phyloP scores from a whole-genome alignment of 2,329 filamentous ascomycete genomes.

The Fusarium continuum region DNA sequence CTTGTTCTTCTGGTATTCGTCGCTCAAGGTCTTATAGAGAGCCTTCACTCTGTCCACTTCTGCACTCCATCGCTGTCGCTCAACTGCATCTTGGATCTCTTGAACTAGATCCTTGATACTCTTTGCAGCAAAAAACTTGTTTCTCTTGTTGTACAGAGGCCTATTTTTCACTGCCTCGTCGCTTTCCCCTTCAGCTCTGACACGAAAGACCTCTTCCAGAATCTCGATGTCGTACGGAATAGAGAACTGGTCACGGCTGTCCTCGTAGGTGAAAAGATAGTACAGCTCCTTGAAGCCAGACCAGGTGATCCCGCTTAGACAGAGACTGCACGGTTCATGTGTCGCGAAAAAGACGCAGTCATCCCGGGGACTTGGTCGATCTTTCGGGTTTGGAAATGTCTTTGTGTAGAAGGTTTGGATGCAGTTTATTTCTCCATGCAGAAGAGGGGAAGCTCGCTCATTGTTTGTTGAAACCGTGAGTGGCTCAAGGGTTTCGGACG shows the following conservation, averaged over 20 bases:
- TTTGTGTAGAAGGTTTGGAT: constrained; percentile 65
- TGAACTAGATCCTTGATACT: constrained; percentile 54
- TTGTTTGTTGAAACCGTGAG: constrained; percentile 65
- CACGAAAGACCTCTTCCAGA: constrained; percentile 63
- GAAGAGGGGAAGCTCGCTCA: constrained; percentile 62
- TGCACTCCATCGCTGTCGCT: constrained; percentile 45
- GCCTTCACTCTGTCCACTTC: constrained; percentile 60
- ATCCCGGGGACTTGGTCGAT: constrained; percentile 51
- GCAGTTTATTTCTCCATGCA: constrained; percentile 69
- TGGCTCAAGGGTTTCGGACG: constrained; percentile 51
- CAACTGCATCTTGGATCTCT: constrained; percentile 48
- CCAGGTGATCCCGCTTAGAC: constrained; percentile 67
- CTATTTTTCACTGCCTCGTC: constrained; percentile 50
- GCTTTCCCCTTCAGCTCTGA: constrained; percentile 52
- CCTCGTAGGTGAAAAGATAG: constrained; percentile 68
- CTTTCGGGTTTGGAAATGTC: constrained; percentile 46
- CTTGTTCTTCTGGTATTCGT: constrained; percentile 61
- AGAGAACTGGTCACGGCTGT: constrained; percentile 63
- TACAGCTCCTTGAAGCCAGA: constrained; percentile 65
- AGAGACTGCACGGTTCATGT: constrained; percentile 67
- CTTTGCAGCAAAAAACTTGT: constrained; percentile 62
- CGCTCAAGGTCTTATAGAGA: constrained; percentile 57
- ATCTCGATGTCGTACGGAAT: constrained; percentile 69
- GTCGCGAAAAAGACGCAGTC: constrained; percentile 68
- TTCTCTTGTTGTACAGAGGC: constrained; percentile 63